phyloP scores from a whole-genome alignment of 257 asterid species.

The Scutellaria galericulata region DNA sequence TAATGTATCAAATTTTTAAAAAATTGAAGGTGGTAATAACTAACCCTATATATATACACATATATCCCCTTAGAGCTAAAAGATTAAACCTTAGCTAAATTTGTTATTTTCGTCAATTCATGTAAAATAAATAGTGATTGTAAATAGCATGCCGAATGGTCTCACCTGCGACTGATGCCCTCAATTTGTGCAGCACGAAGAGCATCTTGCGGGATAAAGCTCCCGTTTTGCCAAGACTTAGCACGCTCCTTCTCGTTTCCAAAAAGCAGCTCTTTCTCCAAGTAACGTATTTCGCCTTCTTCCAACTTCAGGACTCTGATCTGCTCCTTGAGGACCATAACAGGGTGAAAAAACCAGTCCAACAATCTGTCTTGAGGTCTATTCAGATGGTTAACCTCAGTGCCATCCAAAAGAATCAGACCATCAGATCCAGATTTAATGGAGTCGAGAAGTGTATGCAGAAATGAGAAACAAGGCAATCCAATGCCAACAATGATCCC shows the following conservation, averaged over 20 bases:
- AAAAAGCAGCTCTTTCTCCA: constrained; percentile 71
- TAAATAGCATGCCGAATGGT: background rate
- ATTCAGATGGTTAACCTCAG: constrained; percentile 76
- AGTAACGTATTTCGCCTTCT: constrained; percentile 68
- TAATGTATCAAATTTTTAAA: too few species aligned
- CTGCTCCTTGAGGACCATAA: constrained; percentile 87
- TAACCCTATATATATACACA: too few species aligned
- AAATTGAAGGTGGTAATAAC: too few species aligned
- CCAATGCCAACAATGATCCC: constrained; percentile 62
- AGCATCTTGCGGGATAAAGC: constrained; percentile 60
- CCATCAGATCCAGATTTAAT: constrained; percentile 73
- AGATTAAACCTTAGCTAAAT: too few species aligned
- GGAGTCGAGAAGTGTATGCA: constrained; percentile 65
- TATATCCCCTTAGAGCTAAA: too few species aligned
- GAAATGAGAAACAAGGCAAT: constrained; percentile 70
- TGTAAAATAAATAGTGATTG: background rate
- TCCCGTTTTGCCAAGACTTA: constrained; percentile 77
- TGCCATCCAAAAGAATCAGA: constrained; percentile 63
- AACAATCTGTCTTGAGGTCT: constrained; percentile 82
- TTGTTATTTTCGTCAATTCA: too few species aligned
- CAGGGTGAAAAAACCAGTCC: constrained; percentile 94
- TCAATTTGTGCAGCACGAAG: constrained; percentile 90
- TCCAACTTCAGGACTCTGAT: constrained; percentile 65
- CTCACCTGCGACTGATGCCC: constrained; percentile 86
- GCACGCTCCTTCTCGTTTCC: constrained; percentile 63